These are phyloP conservation scores for Nicotiana paniculata DNA, from an alignment of 257 asterid genomes.

Conservation along the genomic window DNA sequence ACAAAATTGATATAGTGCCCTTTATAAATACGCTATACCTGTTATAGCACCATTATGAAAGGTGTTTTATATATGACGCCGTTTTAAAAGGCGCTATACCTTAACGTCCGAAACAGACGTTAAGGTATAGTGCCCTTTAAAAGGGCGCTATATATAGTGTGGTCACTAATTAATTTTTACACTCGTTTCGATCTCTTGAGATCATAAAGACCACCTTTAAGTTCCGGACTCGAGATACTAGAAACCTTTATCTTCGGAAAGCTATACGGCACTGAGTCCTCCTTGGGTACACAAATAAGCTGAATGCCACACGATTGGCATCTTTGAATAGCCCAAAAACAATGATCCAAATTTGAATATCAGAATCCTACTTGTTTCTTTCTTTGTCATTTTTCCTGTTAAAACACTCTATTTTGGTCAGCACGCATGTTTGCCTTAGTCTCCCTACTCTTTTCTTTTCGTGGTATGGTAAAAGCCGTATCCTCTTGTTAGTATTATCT, in stretches of 20 bases:
- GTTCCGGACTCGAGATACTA: too few species aligned
- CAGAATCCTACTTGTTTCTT: constrained; percentile 13
- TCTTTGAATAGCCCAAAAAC: constrained; percentile 30
- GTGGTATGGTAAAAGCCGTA: constrained; percentile 38
- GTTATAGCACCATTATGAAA: too few species aligned
- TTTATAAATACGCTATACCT: too few species aligned
- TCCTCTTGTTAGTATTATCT: constrained; percentile 8
- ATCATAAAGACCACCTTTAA: too few species aligned
- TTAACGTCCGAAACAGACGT: too few species aligned
- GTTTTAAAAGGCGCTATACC: too few species aligned
- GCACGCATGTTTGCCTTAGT: constrained; percentile 19
- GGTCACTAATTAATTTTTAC: too few species aligned
- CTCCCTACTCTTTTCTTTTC: neutral
- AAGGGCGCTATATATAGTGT: too few species aligned
- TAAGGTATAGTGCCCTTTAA: too few species aligned
- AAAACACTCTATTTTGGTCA: constrained; percentile 11
- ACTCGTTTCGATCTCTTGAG: too few species aligned
- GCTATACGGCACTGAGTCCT: constrained; percentile 10
- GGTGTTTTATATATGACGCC: too few species aligned
- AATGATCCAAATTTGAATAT: constrained; percentile 12
- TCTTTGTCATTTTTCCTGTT: neutral
- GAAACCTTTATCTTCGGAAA: neutral
- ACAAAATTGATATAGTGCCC: too few species aligned
- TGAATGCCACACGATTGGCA: constrained; percentile 55
- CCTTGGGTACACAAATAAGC: constrained; percentile 7